These are phyloP conservation scores for Clausena lansium DNA, from an alignment of 345 rosid species.

Conservation along the genomic window DNA sequence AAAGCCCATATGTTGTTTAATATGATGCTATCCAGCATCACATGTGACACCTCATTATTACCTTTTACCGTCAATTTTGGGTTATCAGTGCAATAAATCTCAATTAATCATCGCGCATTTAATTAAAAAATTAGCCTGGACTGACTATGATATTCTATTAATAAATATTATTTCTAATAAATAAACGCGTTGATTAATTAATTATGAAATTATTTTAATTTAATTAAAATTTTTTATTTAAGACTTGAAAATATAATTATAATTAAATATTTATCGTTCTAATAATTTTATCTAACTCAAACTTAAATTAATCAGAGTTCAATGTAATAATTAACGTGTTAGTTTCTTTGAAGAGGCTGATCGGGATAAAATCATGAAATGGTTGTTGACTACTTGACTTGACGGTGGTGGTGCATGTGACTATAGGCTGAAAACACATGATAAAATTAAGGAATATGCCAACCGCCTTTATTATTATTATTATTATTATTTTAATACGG, in stretches of 20 bases:
- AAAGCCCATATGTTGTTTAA: not conserved
- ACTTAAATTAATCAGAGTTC: too few species aligned
- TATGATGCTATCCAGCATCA: not conserved
- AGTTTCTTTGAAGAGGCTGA: not conserved
- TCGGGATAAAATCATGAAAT: not conserved
- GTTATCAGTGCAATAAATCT: too few species aligned
- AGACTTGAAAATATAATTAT: too few species aligned
- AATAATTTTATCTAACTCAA: too few species aligned
- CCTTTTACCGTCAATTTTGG: not conserved
- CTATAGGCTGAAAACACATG: not conserved
- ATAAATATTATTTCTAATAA: too few species aligned
- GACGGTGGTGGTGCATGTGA: not conserved
- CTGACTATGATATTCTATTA: not conserved
- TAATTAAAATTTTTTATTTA: too few species aligned
- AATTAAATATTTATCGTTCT: too few species aligned
- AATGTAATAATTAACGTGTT: not conserved
- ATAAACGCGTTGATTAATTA: too few species aligned
- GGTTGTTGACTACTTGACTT: not conserved
- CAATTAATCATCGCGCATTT: not conserved
- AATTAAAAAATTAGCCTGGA: too few species aligned
- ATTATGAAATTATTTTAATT: too few species aligned
- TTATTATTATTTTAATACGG: too few species aligned
- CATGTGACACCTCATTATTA: not conserved
- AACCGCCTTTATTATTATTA: not conserved
- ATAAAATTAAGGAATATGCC: not conserved